phyloP scores from a whole-genome alignment of 2,329 filamentous ascomycete species.

The Blumeriella jaapii region DNA sequence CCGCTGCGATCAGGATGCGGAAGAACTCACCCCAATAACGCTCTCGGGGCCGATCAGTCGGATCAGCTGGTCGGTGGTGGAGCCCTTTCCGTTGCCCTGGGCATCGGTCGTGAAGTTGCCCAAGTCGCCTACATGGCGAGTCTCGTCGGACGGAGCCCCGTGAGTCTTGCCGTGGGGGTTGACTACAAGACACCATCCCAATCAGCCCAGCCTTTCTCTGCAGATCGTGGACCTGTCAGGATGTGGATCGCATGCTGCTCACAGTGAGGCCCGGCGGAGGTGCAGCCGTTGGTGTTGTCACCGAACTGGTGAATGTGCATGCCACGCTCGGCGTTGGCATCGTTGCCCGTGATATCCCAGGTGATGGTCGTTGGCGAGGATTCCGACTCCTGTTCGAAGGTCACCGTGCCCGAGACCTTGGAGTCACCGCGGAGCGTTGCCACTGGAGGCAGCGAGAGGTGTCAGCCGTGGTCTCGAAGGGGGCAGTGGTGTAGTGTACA shows the following conservation, averaged over 20 bases:
- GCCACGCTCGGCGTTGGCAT: constrained; percentile 90
- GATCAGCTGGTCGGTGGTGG: constrained; percentile 66
- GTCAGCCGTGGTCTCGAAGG: background rate
- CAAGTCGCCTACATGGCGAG: constrained; percentile 92
- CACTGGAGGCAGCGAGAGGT: constrained; percentile 47
- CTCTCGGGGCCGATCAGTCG: constrained; percentile 96
- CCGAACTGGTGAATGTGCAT: constrained; percentile 99
- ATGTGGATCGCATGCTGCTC: constrained; percentile 30
- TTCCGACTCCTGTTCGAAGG: constrained; percentile 88
- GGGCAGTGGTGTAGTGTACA: too few species aligned
- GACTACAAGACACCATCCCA: constrained; percentile 50
- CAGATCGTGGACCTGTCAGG: too few species aligned
- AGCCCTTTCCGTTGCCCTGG: constrained; percentile 81
- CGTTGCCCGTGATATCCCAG: constrained; percentile 87
- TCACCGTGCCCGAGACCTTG: constrained; percentile 85
- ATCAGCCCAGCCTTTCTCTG: constrained; percentile 8
- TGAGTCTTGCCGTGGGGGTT: constrained; percentile 91
- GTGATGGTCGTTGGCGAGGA: constrained; percentile 71
- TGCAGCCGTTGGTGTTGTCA: constrained; percentile 99
- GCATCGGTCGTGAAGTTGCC: constrained; percentile 95
- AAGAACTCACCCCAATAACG: constrained; percentile 67
- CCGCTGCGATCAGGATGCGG: too few species aligned
- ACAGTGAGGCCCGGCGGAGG: constrained; percentile 96
- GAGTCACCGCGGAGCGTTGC: constrained; percentile 96
- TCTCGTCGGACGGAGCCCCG: constrained; percentile 71